Conservation (phyloP, 805 yeast species). For the Candida ascalaphidarum region DNA sequence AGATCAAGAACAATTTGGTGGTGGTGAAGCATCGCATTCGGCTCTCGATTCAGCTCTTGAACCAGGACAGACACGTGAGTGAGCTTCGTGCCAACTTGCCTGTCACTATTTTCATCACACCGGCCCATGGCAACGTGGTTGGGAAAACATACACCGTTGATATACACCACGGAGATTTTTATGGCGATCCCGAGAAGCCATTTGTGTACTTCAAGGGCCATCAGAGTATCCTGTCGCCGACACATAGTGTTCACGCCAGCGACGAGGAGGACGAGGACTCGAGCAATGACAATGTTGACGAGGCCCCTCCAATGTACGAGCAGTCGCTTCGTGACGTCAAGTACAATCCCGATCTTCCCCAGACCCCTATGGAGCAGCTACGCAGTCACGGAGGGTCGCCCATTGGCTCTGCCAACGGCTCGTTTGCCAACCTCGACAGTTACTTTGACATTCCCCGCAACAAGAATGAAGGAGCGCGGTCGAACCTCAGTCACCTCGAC, state of each 20-base stretch:
- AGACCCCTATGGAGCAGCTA: constrained; percentile 30
- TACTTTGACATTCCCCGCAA: constrained; percentile 23
- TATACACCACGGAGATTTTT: constrained; percentile 14
- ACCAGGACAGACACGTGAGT: constrained; percentile 42
- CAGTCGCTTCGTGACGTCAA: constrained; percentile 28
- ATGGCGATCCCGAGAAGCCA: constrained; percentile 10
- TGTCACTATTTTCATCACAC: constrained; percentile 31
- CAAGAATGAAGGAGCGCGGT: background rate
- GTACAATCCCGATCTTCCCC: constrained; percentile 25
- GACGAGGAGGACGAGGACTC: constrained; percentile 8
- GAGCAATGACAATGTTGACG: constrained; percentile 15
- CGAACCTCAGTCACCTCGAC: background rate
- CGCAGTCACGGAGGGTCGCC: constrained; percentile 5
- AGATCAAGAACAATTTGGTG: constrained; percentile 29
- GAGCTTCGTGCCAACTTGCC: constrained; percentile 48
- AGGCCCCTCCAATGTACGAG: constrained; percentile 38
- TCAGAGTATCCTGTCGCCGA: constrained; percentile 1
- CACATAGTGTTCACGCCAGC: background rate
- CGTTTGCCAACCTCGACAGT: constrained; percentile 12
- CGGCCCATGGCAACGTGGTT: constrained; percentile 27
- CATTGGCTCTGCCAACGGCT: constrained; percentile 6
- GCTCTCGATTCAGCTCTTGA: constrained; percentile 34
- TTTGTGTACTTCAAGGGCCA: constrained; percentile 24
- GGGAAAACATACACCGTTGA: constrained; percentile 27
- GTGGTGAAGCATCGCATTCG: constrained; percentile 39